Evolutionary conservation across 192 early-diverging fungal genomes (phyloP), one percentile per base, ranked within the genome.

Genomic region (Coemansia sp.): DNA sequence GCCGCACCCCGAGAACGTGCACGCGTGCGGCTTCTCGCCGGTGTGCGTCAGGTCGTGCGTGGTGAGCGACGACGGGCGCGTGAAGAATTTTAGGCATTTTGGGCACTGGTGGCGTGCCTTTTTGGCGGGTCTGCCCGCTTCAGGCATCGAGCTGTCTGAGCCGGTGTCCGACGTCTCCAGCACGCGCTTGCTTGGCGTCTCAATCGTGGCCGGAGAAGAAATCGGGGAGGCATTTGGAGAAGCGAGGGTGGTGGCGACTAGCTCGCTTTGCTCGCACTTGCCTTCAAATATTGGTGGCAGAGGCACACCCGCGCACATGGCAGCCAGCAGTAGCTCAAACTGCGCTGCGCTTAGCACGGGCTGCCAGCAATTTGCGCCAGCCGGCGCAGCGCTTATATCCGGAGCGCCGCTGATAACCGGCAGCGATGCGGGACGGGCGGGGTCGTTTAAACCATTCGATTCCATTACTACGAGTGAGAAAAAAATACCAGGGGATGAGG

Each of bases 31-130:
- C 40, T 83, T 82, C 63, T 88, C 86, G 3, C 87, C 87, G 4
- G 87, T 89, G 47, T 89, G 87, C 4, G 85, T 86, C 58, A 86
- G 83, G 10, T 77, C 84, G 51, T 89, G 87, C 28, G 84, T 85
- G 8, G 82, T 66, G 11, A 88, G 58, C 0, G 85, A 85, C 16
- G 81, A 84, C 2, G 88, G 88, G 19, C 88, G 80, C 21, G 82
- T 80, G 31, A 89, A 89, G 14, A 61, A 56, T 48, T 89, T 89
- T 27, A 60, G 43, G 35, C 88, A 89, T 27, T 82, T 73, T 10
- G 63, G 67, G 48, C 88, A 89, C 54, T 71, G 56, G 25, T 56
- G 27, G 16, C 21, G 53, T 4, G 31, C 21, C 53, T 32, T 54
- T 54, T 54, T 54, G 19, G 43, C n/a, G 19, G 43, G 14, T 16